Evolutionary conservation across 2,329 filamentous ascomycete genomes (phyloP), one percentile per base, ranked within the genome.

Genomic region (Ophiostoma tasmaniense): DNA sequence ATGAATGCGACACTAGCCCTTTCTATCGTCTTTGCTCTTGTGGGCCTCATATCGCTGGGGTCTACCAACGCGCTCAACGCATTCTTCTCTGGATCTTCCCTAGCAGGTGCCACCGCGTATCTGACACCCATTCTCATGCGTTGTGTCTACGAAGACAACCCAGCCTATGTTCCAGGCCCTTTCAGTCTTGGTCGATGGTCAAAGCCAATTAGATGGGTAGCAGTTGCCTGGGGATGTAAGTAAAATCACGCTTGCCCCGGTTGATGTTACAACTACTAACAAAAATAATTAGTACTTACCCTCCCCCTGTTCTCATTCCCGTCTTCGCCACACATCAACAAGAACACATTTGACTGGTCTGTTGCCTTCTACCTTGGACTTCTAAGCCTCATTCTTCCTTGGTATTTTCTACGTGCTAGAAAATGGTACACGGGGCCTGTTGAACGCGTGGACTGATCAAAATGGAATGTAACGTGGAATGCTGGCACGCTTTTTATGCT

Each of bases 141-240:
- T 7, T 62, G 59, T 62, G 14, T 35, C 1, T 62, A 62, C 17
- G 59, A 62, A 7, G 28, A 35, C 30, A 62, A 62, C 13, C 59
- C 59, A 7, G 59, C 28, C 7, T 62, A 62, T 14, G 30, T 33
- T 2, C 59, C 59, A 20, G 59, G 59, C 17, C 59, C 59, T 10
- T 62, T 62, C 28, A 62, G 20, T 17, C 59, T 62, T 10, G 59
- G 59, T 5, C 59, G 59, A 6, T 62, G 59, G 59, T 62, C 59
- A 14, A 62, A 33, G 6, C 28, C 59, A 20, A 14, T 62, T 20
- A 20, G 59, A 62, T 62, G 59, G 59, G n/a, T 62, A 2, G 59
- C 59, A 10, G 59, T 62, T 62, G 59, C 59, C n/a, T 62, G 59
- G 59, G 59, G 59, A 62, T 62, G 59, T 62, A 35, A 62, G 59